Evolutionary conservation across 2,329 filamentous ascomycete species (phyloP), one percentile per base, ranked within the genome.

Genomic region (Ophiostoma australiae): DNA sequence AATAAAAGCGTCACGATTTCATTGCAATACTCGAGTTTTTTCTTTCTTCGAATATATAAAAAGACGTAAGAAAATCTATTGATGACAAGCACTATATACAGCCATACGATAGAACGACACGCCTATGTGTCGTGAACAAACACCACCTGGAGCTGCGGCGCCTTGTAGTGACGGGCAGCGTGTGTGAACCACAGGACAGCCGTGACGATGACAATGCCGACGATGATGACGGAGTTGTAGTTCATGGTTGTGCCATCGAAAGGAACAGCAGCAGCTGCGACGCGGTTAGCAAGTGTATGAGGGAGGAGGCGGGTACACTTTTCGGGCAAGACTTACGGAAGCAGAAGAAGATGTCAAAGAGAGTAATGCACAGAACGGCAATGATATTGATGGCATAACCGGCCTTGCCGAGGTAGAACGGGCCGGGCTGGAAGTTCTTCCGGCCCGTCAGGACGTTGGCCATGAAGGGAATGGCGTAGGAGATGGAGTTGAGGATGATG

Each of bases 331-430:
- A 67, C 82, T 80, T 75, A 84, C 83, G 86, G 79, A 89, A 88
- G 76, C 85, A 87, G 78, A 85, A 89, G 72, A 89, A 84, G n/a
- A 86, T 79, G 70, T 85, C 81, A 74, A 88, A 88, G 27, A 86
- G 78, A 1, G 82, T 75, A 70, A 88, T 87, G 70, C 87, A 84
- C 58, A 83, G 74, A 20, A 86, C 84, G 7, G 85, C 80, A 4
- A 83, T 73, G 13, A 78, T 71, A 74, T 88, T 88, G 75, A 88
- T 75, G 1, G 78, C 72, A 58, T 79, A 83, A 1, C 86, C 86
- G n/a, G 82, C 76, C 5, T 76, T 79, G 10, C 85, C 84, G 76
- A 88, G 81, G 74, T 82, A 82, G 77, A 89, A 89, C 1, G 83
- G 82, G 0, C 86, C 86, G 1, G 78, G 77, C 4, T 81, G 81